Evolutionary conservation across 805 yeast genomes (phyloP).

Genomic region (Isabelozyma gotoi): DNA sequence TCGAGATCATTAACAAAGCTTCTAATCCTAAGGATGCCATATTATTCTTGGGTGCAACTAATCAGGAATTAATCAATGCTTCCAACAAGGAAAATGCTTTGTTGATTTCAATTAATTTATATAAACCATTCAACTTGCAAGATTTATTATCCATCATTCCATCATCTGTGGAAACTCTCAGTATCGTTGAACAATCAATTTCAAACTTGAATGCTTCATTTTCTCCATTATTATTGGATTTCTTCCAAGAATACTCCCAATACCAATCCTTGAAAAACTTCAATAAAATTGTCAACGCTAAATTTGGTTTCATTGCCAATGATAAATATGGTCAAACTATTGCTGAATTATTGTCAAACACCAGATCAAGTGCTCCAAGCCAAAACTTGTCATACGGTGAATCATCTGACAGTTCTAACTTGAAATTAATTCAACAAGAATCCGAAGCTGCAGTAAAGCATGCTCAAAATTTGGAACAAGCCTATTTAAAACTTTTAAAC

Average conservation of each 20-base stretch:
- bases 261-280: conserved; percentile 47
- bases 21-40: conserved; percentile 48
- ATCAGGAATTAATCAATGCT: conserved; percentile 41
- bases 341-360: conserved; percentile 50
- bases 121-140: conserved; percentile 71
- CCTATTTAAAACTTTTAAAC: conserved; percentile 70
- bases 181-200: conserved; percentile 65
- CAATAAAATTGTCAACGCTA: conserved; percentile 51
- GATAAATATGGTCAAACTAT: conserved; percentile 43
- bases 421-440: conserved; percentile 22
- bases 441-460: conserved; percentile 41
- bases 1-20: conserved; percentile 29
- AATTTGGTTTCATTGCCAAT: conserved; percentile 49
- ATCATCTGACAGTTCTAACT: conserved; percentile 18
- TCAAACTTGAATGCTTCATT: conserved; percentile 38
- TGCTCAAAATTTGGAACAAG: conserved; percentile 62
- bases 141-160: conserved; percentile 54
- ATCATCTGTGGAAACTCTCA: conserved; percentile 51
- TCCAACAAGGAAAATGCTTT: conserved; percentile 40
- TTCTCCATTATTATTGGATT: conserved; percentile 74
- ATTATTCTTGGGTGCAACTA: conserved; percentile 63
- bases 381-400: conserved; percentile 66
- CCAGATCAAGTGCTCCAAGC: conserved; percentile 52
- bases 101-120: conserved; percentile 58
- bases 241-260: conserved; percentile 57